Percentiles rank a stretch among this genome's conserved stretches.
Conservation (phyloP, 176 grass and related monocot genomes). For the sorghum (Sorghum bicolor) region DNA sequence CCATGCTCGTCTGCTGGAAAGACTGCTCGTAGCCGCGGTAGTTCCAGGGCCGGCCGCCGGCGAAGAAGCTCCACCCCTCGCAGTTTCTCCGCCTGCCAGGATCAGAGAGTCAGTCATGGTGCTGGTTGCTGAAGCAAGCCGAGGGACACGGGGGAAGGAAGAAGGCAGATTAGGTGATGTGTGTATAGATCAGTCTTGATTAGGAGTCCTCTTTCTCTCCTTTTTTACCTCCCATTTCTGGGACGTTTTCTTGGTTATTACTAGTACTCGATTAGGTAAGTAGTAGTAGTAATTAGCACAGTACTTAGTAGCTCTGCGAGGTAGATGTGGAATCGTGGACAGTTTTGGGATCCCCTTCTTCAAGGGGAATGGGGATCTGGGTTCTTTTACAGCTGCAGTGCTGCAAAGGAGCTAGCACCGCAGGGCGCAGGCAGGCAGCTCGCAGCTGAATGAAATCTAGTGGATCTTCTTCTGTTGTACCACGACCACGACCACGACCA, state of each 20-base stretch:
- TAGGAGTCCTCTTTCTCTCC: constrained; percentile 2
- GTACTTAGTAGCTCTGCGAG: background rate
- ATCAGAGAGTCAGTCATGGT: background rate
- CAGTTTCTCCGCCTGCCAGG: background rate
- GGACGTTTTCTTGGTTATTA: constrained; percentile 27
- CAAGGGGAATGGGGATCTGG: constrained; percentile 47
- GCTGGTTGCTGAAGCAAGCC: background rate
- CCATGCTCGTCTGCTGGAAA: constrained; percentile 95
- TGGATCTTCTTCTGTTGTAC: constrained; percentile 56
- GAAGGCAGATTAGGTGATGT: constrained; percentile 28
- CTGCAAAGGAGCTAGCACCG: constrained; percentile 18
- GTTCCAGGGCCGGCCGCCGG: background rate
- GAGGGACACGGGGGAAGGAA: background rate
- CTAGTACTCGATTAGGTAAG: constrained; percentile 9
- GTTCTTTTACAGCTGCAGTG: constrained; percentile 14
- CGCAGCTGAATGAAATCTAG: constrained; percentile 47
- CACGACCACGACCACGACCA: constrained; percentile 28
- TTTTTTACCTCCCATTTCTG: constrained; percentile 5
- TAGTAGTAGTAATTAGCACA: constrained; percentile 30
- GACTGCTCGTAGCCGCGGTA: constrained; percentile 52
- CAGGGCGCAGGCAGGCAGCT: constrained; percentile 8
- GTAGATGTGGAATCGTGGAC: constrained; percentile 29
- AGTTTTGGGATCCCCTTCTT: constrained; percentile 55
- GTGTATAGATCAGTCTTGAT: constrained; percentile 46
- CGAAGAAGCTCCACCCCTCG: constrained; percentile 4